Base-by-base conservation (phyloP, 768 basidiomycete species). In the Coprinellus micaceus region DNA sequence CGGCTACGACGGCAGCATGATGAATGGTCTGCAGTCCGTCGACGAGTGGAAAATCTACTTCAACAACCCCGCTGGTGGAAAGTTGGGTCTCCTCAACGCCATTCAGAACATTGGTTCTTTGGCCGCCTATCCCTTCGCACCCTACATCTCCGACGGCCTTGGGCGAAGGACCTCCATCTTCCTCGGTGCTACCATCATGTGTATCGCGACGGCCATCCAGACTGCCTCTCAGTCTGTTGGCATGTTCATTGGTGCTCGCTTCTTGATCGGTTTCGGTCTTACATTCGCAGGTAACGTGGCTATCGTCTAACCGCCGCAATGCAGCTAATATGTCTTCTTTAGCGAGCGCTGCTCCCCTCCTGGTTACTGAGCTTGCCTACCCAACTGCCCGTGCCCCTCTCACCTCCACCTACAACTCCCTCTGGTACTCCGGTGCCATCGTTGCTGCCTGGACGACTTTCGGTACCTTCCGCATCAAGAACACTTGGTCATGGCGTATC, bases 321-420 rank as follows among this genome's bases (percentile, higher is more conserved):
- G 10, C 40, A 36, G 41, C 43, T 19, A 61, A 15, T 17, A 5
- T 15, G 17, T 45, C 43, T 58, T 61, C 65, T 45, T 53, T 65
- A 78, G 82, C 82, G 24, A 85, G 83, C 63, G 84, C 89, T 50
- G 90, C 91, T 11, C 91, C 92, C 11, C 81, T 93, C 77, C 72
- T 94, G 73, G 84, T 94, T 53, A 87, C 90, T 48, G 92, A 94
- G 71, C 71, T 94, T n/a, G 79, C 91, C 1, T 93, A 93, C 68
- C 92, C 91, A 13, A 75, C 81, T 11, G 87, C 94, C 70, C 90
- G 92, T 61, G 87, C 85, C 13, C 84, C 84, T 30, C 71, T 94
- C 57, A 93, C 89, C 13, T 84, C 88, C 2, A 71, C 83, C 50
- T 91, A 89, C 76, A 90, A 91, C 76, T 86, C 89, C 28, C 84